Evolutionary conservation across 2,329 filamentous ascomycete species (phyloP), one percentile per base, ranked within the genome.

Genomic region (Cadophora malorum): DNA sequence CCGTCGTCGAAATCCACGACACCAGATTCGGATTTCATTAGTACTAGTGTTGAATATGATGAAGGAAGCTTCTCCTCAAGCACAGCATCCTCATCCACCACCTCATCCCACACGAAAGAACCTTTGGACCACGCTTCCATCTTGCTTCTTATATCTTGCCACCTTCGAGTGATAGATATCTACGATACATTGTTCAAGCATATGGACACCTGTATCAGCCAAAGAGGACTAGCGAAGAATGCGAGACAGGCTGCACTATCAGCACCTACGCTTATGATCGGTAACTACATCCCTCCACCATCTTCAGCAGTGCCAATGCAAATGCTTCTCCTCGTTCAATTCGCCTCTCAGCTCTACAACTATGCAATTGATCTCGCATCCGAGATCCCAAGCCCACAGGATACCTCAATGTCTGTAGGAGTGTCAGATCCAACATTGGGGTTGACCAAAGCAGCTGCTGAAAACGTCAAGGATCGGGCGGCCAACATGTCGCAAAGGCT

Each of bases 91-190:
- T 28, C 28, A 12, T 41, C 45, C 69, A 28, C 21, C 21, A 49
- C 38, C 12, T 14, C 25, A 14, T 19, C 38, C 19, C 41, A 21
- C 14, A 31, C 56, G 9, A 69, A 63, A 63, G 47, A 56, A 2
- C 56, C 63, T 5, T 56, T 72, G 1, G 73, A 76, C 59, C 68
- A 73, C 41, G 62, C 69, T 12, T 69, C 72, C 4, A 70, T 73
- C 31, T 61, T 74, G 16, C 67, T 75, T 6, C 63, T 74, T 4
- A 58, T 74, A 7, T 75, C 74, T 14, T 75, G 74, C 38, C 74
- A 76, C 21, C 59, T 74, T 4, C 74, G 74, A 10, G 66, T 73
- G 10, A 72, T 74, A 41, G 56, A 62, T 28, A 73, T 73, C 23
- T 74, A 71, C 41, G 72, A 74, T 19, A 53, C 67, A 14, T 23